phyloP scores from a whole-genome alignment of 768 basidiomycete genomes.

The Calocybe indica region DNA sequence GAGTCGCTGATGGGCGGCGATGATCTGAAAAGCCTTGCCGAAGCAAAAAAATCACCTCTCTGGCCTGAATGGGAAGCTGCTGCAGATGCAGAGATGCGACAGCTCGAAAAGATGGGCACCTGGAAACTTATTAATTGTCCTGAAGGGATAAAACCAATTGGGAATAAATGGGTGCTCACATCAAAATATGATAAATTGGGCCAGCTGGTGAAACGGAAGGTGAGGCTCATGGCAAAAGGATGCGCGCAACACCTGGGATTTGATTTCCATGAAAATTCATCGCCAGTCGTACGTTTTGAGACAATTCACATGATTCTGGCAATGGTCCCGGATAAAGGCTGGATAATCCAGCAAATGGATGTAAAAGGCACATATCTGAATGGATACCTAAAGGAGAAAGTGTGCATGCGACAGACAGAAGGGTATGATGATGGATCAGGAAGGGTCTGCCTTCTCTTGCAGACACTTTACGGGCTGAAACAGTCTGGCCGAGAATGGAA shows the following conservation, averaged over 20 bases:
- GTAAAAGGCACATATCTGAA: conserved; percentile 9
- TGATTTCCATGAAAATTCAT: conserved; percentile 28
- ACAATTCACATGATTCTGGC: conserved; percentile 17
- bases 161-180: conserved; percentile 34
- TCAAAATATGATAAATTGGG: conserved; percentile 32
- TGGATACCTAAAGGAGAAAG: conserved; percentile 10
- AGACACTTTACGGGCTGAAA: conserved; percentile 9
- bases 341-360: conserved; percentile 7
- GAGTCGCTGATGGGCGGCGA: conserved; percentile 5
- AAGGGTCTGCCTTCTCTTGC: conserved; percentile 1
- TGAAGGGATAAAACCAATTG: conserved; percentile 24
- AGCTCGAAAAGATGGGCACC: conserved; percentile 13
- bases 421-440: conserved; percentile 6
- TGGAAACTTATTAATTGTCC: conserved; percentile 24
- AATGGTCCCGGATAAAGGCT: conserved; percentile 10
- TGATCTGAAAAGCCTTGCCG: conserved; percentile 11
- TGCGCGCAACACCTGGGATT: conserved; percentile 31
- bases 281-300: conserved; percentile 19
- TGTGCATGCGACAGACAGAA: conserved; percentile 30
- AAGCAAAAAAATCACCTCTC: conserved; percentile 11
- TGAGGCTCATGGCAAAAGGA: conserved; percentile 34
- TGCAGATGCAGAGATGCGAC: conserved; percentile 11
- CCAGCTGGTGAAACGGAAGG: conserved; percentile 30
- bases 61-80: conserved; percentile 16
- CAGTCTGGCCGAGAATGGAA: conserved; percentile 16